Percentiles rank a stretch among this genome's conserved stretches.
Evolutionary conservation across 441 rosid species (phyloP).

Genomic region (Adansonia gregorii): DNA sequence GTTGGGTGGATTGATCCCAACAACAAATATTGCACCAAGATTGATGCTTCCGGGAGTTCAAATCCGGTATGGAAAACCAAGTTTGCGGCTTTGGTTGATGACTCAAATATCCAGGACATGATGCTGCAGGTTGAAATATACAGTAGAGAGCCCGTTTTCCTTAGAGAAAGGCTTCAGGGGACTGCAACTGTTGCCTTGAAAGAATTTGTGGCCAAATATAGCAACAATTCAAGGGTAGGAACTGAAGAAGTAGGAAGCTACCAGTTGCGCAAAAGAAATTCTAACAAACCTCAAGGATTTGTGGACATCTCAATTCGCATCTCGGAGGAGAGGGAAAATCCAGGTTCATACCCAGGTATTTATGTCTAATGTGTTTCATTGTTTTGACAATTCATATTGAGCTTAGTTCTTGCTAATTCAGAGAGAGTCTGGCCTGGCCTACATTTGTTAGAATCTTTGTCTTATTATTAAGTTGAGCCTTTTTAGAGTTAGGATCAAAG

Average conservation of each 20-base stretch:
- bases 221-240: constrained; percentile 39
- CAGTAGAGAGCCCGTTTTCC: constrained; percentile 86
- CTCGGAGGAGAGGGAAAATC: constrained; percentile 56
- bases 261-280: constrained; percentile 69
- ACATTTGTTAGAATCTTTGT: neutral
- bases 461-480: neutral
- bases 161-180: constrained; percentile 79
- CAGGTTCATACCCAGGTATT: constrained; percentile 48
- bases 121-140: constrained; percentile 70
- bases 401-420: constrained; percentile 5
- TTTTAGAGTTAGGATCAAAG: neutral
- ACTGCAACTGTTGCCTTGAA: constrained; percentile 67
- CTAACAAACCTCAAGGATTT: constrained; percentile 76
- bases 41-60: constrained; percentile 65
- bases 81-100: constrained; percentile 66
- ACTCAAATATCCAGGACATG: constrained; percentile 51
- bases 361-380: neutral
- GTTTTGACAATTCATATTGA: neutral
- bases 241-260: constrained; percentile 72
- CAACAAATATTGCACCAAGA: constrained; percentile 78
- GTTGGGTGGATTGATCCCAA: constrained; percentile 90
- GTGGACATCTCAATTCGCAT: constrained; percentile 69
- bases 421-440: neutral
- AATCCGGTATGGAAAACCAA: constrained; percentile 82
- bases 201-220: constrained; percentile 63